Evolutionary conservation across 208 protist genomes (phyloP).

Genomic region (Leishmania braziliensis): DNA sequence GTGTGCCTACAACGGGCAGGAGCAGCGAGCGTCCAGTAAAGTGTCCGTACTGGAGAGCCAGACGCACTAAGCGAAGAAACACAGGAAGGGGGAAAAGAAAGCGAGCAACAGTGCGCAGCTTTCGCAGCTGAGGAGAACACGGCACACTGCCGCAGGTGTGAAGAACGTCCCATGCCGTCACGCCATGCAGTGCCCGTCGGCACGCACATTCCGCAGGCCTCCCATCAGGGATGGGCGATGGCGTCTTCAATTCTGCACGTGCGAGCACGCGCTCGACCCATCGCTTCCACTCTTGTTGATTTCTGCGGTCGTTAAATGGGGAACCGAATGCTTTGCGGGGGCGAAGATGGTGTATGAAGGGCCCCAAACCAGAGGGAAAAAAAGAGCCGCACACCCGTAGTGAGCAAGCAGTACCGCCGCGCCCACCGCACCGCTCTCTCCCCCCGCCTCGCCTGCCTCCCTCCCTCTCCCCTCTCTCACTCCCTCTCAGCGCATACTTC

Average conservation of each 20-base stretch:
- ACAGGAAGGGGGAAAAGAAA: not conserved
- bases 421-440: not conserved
- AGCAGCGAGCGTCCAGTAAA: not conserved
- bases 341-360: not conserved
- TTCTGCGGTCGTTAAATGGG: not conserved
- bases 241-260: not conserved
- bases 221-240: not conserved
- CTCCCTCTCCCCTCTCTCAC: not conserved
- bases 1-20: not conserved
- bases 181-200: not conserved
- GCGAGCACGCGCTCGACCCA: not conserved
- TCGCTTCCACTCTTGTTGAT: not conserved
- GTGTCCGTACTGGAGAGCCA: not conserved
- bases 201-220: not conserved
- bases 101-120: not conserved
- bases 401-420: not conserved
- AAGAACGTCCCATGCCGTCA: not conserved
- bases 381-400: not conserved
- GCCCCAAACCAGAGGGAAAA: not conserved
- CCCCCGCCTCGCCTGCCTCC: not conserved
- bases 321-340: not conserved
- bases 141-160: not conserved
- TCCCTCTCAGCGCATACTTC: not conserved
- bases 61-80: not conserved
- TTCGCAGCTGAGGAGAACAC: not conserved